Evolutionary conservation across 352 stramenopile genomes (phyloP), one percentile per base, ranked within the genome.

Genomic region (Phytophthora syringae): DNA sequence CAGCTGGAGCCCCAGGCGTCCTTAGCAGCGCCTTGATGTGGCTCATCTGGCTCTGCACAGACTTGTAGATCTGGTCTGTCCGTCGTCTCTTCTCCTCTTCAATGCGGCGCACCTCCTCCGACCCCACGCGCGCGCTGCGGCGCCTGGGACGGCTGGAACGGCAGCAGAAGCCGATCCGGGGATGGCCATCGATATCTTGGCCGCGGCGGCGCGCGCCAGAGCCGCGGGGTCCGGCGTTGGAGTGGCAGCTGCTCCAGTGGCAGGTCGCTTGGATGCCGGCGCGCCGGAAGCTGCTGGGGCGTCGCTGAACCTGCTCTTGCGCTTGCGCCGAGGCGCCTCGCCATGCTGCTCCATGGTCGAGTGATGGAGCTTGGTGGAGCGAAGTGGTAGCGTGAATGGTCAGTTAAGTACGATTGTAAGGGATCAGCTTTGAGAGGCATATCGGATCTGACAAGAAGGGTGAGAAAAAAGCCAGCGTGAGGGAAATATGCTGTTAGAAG

Each of bases 221-320:
- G 82, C 81, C 11, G 82, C 81, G 1, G 87, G 76, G 39, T 94
- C 80, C 9, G 84, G 5, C 5, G n/a, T 22, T 2, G 53, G 10
- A 2, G 60, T 2, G 5, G 39, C 27, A 5, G 20, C 56, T n/a
- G 36, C 36, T 0, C 52, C 44, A 5, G 59, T 39, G 13, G 71
- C 53, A 5, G 45, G 21, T 20, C 51, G 27, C 28, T 74, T 76
- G 39, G 53, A 27, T 55, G 52, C 44, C 48, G 57, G 73, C 10
- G 70, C 36, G 30, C 62, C 12, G 22, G 65, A 10, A 16, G 60
- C 43, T 25, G 51, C 60, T 32, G 77, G 72, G 6, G 75, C 74
- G 52, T 95, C 87, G 70, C 85, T 94, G 65, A 95, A 95, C 37
- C 87, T 80, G 74, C 84, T 92, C 77, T 90, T 90, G 62, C 85